phyloP scores from a whole-genome alignment of 306 rosid species.

The Astragalus membranaceus region DNA sequence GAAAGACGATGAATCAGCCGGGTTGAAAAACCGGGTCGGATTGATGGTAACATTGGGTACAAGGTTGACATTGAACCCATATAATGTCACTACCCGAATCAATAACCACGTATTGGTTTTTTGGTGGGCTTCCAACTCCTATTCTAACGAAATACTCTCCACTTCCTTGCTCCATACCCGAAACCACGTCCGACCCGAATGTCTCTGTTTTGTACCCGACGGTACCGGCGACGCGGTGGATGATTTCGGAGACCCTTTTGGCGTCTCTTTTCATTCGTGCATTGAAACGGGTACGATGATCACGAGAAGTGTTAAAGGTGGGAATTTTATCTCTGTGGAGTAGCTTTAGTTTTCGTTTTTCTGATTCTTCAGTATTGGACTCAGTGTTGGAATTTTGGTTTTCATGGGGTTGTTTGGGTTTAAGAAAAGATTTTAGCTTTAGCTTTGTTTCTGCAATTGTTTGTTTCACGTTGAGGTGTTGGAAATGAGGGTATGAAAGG shows the following conservation, averaged over 20 bases:
- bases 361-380: background rate
- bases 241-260: constrained; percentile 44
- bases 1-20: constrained; percentile 59
- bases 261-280: constrained; percentile 59
- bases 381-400: background rate
- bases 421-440: background rate
- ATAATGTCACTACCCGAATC: constrained; percentile 92
- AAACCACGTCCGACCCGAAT: constrained; percentile 83
- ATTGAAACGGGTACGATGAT: constrained; percentile 28
- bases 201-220: constrained; percentile 21
- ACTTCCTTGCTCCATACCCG: constrained; percentile 91
- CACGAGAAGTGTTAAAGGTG: background rate
- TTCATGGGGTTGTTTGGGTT: background rate
- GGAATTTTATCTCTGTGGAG: constrained; percentile 62
- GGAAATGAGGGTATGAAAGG: constrained; percentile 33
- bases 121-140: constrained; percentile 86
- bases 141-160: constrained; percentile 86
- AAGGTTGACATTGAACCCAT: constrained; percentile 97
- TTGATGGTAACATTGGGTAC: constrained; percentile 72
- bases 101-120: constrained; percentile 77
- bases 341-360: constrained; percentile 46
- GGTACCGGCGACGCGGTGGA: constrained; percentile 26
- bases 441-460: constrained; percentile 19
- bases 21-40: constrained; percentile 92
- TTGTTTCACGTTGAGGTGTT: constrained; percentile 25